Base-by-base conservation (phyloP, 371 early-diverging fungal genomes). In the Smittium culicis region DNA sequence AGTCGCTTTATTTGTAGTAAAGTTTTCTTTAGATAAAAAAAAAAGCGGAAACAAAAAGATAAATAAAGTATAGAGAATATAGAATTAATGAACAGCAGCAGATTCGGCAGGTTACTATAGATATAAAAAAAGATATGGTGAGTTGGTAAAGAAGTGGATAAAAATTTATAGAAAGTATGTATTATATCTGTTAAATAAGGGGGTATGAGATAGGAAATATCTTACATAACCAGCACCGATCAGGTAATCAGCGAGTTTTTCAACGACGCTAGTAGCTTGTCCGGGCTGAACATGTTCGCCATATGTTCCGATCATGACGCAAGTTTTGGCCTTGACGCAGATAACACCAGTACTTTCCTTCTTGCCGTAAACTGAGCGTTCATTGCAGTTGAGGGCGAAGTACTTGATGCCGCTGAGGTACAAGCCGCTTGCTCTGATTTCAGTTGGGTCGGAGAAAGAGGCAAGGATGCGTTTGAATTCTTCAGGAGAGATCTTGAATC, bases 361-460 rank as follows among this genome's bases (percentile, higher is more conserved):
- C 70, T 83, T 84, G 35, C 79, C 83, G 70, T 80, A 81, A 56
- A 84, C 74, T 59, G 67, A 62, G 31, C 81, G 79, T 66, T 83
- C 83, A 71, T 82, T 81, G 54, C 79, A 78, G 25, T 79, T 67
- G 14, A 84, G 71, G 27, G 79, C 77, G 56, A 84, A 72, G 74
- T 83, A 82, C 75, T 84, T 83, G 61, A 69, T 71, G 63, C 78
- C 78, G 54, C 54, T 71, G 27, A 81, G n/a, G 68, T 67, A 66
- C 63, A 84, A 71, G 59, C 85, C 85, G 68, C 65, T 67, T 30
- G 80, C 81, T 34, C 82, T 72, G 64, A 81, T 67, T 17, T 69
- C 76, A 25, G 72, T 66, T 64, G 83, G 69, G 70, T 83, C 81
- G 33, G 69, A 75, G 72, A 79, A 84, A 64, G 75, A 81, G 35